Conservation (phyloP, 1,284 basidiomycete species). For the Ustilago lituana region DNA sequence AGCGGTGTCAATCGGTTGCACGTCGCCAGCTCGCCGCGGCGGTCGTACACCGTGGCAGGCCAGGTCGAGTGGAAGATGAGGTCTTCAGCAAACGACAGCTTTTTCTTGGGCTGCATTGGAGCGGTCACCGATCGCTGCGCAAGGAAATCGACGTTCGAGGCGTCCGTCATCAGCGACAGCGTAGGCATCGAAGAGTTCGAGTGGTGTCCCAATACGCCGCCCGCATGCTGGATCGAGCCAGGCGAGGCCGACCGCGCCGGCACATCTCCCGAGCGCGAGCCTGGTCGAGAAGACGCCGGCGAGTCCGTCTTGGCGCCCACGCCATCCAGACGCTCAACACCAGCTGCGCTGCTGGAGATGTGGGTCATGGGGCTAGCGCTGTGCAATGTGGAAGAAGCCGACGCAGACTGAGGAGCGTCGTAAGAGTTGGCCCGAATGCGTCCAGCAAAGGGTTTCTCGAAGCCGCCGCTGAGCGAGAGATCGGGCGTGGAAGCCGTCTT, state of each 20-base stretch:
- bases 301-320: constrained; percentile 48
- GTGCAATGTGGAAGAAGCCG: constrained; percentile 18
- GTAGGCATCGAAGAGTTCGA: constrained; percentile 77
- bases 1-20: constrained; percentile 95
- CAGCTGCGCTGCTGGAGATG: constrained; percentile 54
- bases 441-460: constrained; percentile 57
- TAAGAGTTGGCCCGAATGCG: constrained; percentile 68
- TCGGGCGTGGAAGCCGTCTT: constrained; percentile 47
- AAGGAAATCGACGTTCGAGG: constrained; percentile 68
- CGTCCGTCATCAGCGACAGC: constrained; percentile 77
- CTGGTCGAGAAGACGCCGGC: constrained; percentile 42
- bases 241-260: constrained; percentile 40
- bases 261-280: constrained; percentile 28
- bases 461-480: constrained; percentile 31
- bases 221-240: constrained; percentile 32
- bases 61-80: constrained; percentile 96
- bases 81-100: constrained; percentile 85
- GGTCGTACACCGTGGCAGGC: constrained; percentile 87
- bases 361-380: constrained; percentile 53
- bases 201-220: constrained; percentile 57
- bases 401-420: constrained; percentile 60
- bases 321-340: constrained; percentile 59
- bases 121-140: constrained; percentile 61
- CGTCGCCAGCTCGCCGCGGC: constrained; percentile 92
- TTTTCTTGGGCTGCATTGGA: constrained; percentile 74